Conservation (phyloP, 2,329 filamentous ascomycete genomes). For the Stachybotrys elegans region DNA sequence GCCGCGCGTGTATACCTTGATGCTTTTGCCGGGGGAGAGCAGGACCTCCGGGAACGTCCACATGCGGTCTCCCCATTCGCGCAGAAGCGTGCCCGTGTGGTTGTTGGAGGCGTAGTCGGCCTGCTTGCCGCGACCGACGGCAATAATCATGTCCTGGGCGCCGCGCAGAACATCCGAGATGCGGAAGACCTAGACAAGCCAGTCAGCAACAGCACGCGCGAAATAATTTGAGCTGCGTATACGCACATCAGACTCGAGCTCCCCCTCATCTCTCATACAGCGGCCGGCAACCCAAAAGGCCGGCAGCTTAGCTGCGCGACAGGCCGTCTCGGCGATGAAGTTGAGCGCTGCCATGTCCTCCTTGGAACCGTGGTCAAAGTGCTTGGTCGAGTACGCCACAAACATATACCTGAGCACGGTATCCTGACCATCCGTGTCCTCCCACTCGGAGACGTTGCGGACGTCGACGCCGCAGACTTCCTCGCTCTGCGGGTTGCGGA, state of each 20-base stretch:
- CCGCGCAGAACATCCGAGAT: conserved; percentile 21
- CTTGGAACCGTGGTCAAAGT: conserved; percentile 14
- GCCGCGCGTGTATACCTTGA: conserved; percentile 18
- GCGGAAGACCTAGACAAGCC: conserved; percentile 17
- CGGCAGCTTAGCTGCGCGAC: conserved; percentile 15
- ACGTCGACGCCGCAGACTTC: conserved; percentile 3
- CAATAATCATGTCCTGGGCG: conserved; percentile 17
- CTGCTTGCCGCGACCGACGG: conserved; percentile 15
- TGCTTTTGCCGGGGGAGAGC: conserved; percentile 16
- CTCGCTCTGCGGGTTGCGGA: conserved; percentile 16
- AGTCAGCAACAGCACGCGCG: too few species aligned
- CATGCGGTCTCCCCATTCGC: conserved; percentile 21
- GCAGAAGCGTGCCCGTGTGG: conserved; percentile 17
- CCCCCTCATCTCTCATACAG: conserved; percentile 18
- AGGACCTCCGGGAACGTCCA: conserved; percentile 22
- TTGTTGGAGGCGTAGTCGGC: conserved; percentile 8
- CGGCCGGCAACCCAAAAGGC: conserved; percentile 19
- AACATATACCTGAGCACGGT: conserved; percentile 16
- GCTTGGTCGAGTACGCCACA: conserved; percentile 19
- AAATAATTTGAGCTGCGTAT: neutral
- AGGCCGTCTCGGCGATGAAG: conserved; percentile 19
- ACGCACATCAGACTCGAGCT: conserved; percentile 18
- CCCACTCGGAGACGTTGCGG: conserved; percentile 11
- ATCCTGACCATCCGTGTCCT: conserved; percentile 14
- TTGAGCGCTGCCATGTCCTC: conserved; percentile 14